These are phyloP conservation scores for Breynia disticha DNA, from an alignment of 441 rosid species.

Conservation along the genomic window DNA sequence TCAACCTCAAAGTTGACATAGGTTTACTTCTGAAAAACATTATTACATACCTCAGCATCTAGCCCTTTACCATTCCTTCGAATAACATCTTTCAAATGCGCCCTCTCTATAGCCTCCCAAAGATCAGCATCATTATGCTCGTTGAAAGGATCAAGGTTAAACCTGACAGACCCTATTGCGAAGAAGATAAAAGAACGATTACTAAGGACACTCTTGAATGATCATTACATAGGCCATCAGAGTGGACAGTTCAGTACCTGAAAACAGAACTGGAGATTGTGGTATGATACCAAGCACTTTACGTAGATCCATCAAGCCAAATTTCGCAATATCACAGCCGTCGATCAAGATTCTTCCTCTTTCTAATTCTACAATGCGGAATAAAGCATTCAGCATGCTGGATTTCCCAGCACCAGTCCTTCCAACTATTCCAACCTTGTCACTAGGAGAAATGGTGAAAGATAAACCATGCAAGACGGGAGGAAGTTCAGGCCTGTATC, in stretches of 20 bases:
- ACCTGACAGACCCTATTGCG: slow-evolving; percentile 72
- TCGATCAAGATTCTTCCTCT: slow-evolving; percentile 71
- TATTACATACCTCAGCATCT: slow-evolving; percentile 57
- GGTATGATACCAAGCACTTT: slow-evolving; percentile 80
- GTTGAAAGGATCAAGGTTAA: slow-evolving; percentile 86
- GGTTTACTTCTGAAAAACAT: background rate
- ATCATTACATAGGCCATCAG: too few species aligned
- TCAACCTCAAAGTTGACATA: too few species aligned
- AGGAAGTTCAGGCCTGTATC: slow-evolving; percentile 89
- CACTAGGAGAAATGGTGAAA: slow-evolving; percentile 56
- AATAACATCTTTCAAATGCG: slow-evolving; percentile 84
- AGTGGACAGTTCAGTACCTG: too few species aligned
- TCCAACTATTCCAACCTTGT: slow-evolving; percentile 91
- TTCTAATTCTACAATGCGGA: slow-evolving; percentile 81
- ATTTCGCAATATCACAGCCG: slow-evolving; percentile 51
- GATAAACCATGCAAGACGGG: slow-evolving; percentile 82
- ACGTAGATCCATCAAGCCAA: slow-evolving; percentile 77
- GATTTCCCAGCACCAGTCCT: slow-evolving; percentile 99
- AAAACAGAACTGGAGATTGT: slow-evolving; percentile 95
- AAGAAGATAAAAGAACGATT: background rate
- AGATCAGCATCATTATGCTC: slow-evolving; percentile 89
- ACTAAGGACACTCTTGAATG: too few species aligned
- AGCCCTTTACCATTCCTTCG: slow-evolving; percentile 59
- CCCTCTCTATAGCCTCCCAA: slow-evolving; percentile 95
- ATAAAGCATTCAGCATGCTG: slow-evolving; percentile 87